phyloP scores from a whole-genome alignment of 2,329 filamentous ascomycete genomes.

The Apiospora kogelbergensis region DNA sequence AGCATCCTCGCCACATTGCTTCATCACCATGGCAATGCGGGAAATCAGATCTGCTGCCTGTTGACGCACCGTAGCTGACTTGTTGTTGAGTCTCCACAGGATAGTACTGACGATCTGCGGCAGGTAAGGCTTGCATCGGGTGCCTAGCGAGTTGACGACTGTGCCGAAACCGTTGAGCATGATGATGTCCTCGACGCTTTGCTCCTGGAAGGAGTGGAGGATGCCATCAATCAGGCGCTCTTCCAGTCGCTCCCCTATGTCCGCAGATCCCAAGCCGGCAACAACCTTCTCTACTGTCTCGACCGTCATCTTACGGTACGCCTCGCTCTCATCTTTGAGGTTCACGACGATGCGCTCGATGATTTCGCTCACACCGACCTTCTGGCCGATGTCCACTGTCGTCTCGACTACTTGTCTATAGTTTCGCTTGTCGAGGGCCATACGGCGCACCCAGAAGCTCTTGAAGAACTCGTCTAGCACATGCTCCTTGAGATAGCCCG shows the following conservation, averaged over 20 bases:
- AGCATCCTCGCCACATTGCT: conserved; percentile 94
- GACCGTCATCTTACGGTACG: conserved; percentile 98
- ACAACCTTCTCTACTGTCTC: conserved; percentile 98
- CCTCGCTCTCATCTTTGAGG: conserved; percentile 95
- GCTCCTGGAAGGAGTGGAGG: conserved; percentile 94
- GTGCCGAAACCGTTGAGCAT: conserved; percentile 98
- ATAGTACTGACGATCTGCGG: conserved; percentile 97
- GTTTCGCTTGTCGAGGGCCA: conserved; percentile 97
- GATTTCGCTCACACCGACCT: conserved; percentile 96
- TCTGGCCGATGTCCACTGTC: conserved; percentile 93
- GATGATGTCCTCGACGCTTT: conserved; percentile 92
- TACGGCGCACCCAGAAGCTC: conserved; percentile 95
- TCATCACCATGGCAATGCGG: conserved; percentile 97
- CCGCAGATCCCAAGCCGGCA: conserved; percentile 86
- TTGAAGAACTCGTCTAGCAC: conserved; percentile 98
- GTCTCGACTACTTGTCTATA: conserved; percentile 98
- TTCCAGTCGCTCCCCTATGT: conserved; percentile 89
- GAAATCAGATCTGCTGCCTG: conserved; percentile 96
- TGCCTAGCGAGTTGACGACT: conserved; percentile 91
- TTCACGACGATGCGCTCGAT: conserved; percentile 91
- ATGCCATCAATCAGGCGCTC: conserved; percentile 95
- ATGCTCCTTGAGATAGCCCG: conserved; percentile 91
- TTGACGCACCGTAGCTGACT: conserved; percentile 92
- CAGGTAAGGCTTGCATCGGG: conserved; percentile 92
- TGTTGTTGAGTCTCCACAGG: conserved; percentile 96